Conservation (phyloP, 192 early-diverging fungal species). For the Backusella liffmaniae region DNA sequence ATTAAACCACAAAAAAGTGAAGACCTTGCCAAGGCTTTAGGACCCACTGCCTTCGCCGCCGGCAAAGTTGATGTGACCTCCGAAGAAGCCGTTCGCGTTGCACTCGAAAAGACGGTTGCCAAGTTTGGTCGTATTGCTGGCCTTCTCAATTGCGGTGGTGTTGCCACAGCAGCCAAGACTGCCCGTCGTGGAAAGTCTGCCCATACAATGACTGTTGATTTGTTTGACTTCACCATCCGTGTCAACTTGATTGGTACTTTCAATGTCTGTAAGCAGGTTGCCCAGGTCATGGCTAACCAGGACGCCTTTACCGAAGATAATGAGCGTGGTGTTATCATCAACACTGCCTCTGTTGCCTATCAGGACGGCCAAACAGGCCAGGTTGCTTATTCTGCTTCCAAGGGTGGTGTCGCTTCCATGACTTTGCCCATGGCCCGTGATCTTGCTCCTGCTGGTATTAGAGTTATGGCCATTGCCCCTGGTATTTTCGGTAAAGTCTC, state of each 20-base stretch:
- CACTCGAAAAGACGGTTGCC: neutral
- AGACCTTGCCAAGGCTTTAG: neutral
- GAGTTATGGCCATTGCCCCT: slow-evolving; percentile 48
- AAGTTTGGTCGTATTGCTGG: slow-evolving; percentile 20
- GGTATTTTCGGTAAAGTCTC: slow-evolving; percentile 26
- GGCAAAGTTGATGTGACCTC: slow-evolving; percentile 10
- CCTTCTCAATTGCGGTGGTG: slow-evolving; percentile 25
- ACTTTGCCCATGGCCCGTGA: slow-evolving; percentile 58
- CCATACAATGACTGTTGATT: slow-evolving; percentile 10
- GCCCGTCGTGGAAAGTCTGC: slow-evolving; percentile 18
- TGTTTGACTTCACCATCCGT: slow-evolving; percentile 19
- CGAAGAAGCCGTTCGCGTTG: neutral
- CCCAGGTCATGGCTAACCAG: slow-evolving; percentile 16
- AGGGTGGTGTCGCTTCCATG: slow-evolving; percentile 52
- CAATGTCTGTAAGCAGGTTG: slow-evolving; percentile 28
- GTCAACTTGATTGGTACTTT: slow-evolving; percentile 32
- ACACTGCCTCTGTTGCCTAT: slow-evolving; percentile 23
- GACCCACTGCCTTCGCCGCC: neutral
- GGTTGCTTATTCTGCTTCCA: slow-evolving; percentile 31
- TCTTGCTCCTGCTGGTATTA: slow-evolving; percentile 44
- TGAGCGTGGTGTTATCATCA: slow-evolving; percentile 34
- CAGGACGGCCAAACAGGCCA: slow-evolving; percentile 22
- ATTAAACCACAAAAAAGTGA: slow-evolving; percentile 20
- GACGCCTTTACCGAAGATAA: slow-evolving; percentile 15
- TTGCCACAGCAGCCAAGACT: neutral